Base-by-base conservation (phyloP, 2,329 filamentous ascomycete species). In the Hypoxylon sp. region DNA sequence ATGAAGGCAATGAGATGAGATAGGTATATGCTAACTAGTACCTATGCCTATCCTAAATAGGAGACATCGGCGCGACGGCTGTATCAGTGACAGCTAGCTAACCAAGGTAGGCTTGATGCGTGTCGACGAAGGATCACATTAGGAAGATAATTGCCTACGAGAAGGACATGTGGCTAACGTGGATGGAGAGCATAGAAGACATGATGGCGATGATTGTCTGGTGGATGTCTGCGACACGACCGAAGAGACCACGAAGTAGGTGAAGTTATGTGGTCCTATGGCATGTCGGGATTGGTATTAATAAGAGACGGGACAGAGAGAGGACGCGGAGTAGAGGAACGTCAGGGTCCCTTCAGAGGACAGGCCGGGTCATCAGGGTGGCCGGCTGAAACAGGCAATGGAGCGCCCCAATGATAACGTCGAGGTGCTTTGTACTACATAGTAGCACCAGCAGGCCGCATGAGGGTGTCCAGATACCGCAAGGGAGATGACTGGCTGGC, bases 201-300 rank as follows among this genome's bases (percentile, higher is more conserved):
- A 47, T 54, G 46, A 63, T 23, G 49, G 42, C 45, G 51, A 45
- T 50, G 48, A 38, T 42, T 37, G 37, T 53, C 53, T 59, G 51
- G 48, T 58, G 41, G 47, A 45, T 38, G 33, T 55, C 20, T 50
- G 58, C 48, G 55, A 56, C 51, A 41, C 42, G 46, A 62, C 38
- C 26, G 46, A 45, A 49, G 38, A 55, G 29, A 51, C 48, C 51
- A 64, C 55, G 52, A 64, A 51, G 48, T 51, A 57, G 33, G 48
- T 48, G 48, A 57, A 54, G 31, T 24, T 46, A 58, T 55, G 58
- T 61, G 61, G 51, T 47, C 58, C 54, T 63, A 60, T 61, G 45
- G 15, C 43, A 40, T 21, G 37, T 27, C 29, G 2, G 21, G 17
- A 11, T 50, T 48, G 51, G 56, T 60, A 60, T 55, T 58, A 48